Evolutionary conservation across 306 rosid genomes (phyloP).

Genomic region (Trifolium subterraneum): DNA sequence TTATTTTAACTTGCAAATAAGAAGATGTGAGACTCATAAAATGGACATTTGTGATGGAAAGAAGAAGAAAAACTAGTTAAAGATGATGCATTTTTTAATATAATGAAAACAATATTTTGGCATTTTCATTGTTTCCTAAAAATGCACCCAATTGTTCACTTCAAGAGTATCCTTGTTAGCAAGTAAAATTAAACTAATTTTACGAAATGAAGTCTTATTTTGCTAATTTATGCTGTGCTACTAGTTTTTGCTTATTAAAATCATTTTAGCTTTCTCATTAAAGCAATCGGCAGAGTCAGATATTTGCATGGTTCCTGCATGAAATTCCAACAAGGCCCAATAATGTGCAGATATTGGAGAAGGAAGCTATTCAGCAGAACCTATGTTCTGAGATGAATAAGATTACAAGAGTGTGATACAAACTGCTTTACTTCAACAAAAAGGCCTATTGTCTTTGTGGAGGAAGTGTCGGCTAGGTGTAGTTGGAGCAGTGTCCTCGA

Average conservation of each 20-base stretch:
- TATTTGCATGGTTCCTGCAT: not conserved
- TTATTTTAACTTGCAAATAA: no score
- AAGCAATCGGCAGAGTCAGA: constrained; percentile 18
- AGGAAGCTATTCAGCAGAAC: no score
- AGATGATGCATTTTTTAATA: no score
- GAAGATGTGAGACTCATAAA: no score
- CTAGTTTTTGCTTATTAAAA: constrained; percentile 27
- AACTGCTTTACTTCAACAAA: not conserved
- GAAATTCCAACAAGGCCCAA: constrained; percentile 7
- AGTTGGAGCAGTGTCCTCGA: not conserved
- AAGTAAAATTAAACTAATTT: no score
- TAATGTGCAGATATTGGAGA: not conserved
- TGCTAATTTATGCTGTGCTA: constrained; percentile 16
- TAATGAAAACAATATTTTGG: no score
- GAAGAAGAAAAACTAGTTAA: no score
- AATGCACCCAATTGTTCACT: no score
- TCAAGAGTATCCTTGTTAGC: no score
- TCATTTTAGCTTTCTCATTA: constrained; percentile 26
- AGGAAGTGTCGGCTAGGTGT: not conserved
- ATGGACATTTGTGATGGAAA: no score
- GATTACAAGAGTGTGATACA: not conserved
- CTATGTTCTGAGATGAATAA: not conserved
- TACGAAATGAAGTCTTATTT: not conserved
- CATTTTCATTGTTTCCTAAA: no score
- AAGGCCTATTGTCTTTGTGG: not conserved